Evolutionary conservation across 2,329 filamentous ascomycete genomes (phyloP), one percentile per base, ranked within the genome.

Genomic region (Hymenoscyphus linearis): DNA sequence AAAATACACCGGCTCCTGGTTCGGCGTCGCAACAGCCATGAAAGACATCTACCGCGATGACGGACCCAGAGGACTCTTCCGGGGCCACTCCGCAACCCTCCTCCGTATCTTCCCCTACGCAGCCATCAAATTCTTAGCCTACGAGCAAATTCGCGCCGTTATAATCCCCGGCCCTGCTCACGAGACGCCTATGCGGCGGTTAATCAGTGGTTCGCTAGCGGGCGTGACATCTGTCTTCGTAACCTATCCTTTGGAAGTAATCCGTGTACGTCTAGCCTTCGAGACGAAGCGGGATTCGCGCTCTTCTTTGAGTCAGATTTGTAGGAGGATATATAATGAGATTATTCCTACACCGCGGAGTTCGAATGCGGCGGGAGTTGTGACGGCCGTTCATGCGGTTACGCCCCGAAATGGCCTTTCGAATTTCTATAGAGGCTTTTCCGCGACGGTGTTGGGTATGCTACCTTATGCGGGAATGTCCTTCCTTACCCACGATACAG

Each of bases 81-180:
- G 95, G 58, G 95, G 95, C 6, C 95, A 99, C 74, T 97, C 92
- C 3, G 95, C 93, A 2, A 99, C 95, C 0, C 80, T 99, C 2
- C 81, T 98, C 58, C 88, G 95, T 66, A 96, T 99, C 65, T 99
- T 98, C 70, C 95, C 95, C 5, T 99, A 99, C 74, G 95, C 93
- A 16, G 93, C 90, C 53, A 96, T 98, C 76, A 99, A 99, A 73
- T 99, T 99, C 72, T 84, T 99, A 50, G 93, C 93, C 53, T 99
- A 99, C 78, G 95, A 99, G 75, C 95, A 99, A 76, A 91, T 97
- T 66, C 90, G 95, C 62, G 85, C 88, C 13, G 71, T 87, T 14
- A 72, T 98, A 35, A 98, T 99, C 64, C 84, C 83, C 1, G 79
- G 77, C 40, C 84, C 80, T 57, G 79, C 87, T 5, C 82, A 96